Base-by-base conservation (phyloP, 805 yeast genomes). In the Barnettozyma wickerhamii region DNA sequence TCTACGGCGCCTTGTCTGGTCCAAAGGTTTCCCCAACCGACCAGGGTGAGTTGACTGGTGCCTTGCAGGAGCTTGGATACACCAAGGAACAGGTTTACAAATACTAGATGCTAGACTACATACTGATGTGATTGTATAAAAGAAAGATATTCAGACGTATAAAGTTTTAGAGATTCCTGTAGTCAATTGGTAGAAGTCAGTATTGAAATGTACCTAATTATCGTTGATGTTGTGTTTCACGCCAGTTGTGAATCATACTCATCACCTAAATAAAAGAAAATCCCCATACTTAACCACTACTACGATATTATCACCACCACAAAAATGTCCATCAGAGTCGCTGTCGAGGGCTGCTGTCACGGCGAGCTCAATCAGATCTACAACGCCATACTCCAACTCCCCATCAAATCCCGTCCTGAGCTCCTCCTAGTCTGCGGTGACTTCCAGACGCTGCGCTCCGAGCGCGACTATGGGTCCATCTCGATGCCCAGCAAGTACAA, bases 11-110 rank as follows among this genome's bases (percentile, higher is more conserved):
- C 43, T 58, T 89, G 52, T 86, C 96, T 20, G 99, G 99, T 59
- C 63, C 65, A 54, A 91, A 91, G 77, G 72, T 68, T 35, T 80
- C 93, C 38, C 95, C 96, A 53, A 56, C 81, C 41, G 97, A 90
- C 61, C 99, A 93, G 74, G 99, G 99, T 67, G 96, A 86, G 67
- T 76, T 93, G 43, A 71, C 81, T 21, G 99, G 99, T 59, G 79
- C 81, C 38, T 78, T 93, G 61, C 79, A 79, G 55, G 97, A 91
- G 34, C 75, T 93, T 51, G 97, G 97, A 40, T 90, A 74, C 79
- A 68, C 77, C 64, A 83, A 84, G 69, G 88, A 84, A 43, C 80
- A 85, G 57, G 98, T 93, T 40, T 91, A 77, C 71, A 93, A 93
- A 71, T 90, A 86, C 61, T 90, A 77, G 34, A 38, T 21, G 20